Evolutionary conservation across 768 basidiomycete genomes (phyloP).

Genomic region (Daedaleopsis nitida): DNA sequence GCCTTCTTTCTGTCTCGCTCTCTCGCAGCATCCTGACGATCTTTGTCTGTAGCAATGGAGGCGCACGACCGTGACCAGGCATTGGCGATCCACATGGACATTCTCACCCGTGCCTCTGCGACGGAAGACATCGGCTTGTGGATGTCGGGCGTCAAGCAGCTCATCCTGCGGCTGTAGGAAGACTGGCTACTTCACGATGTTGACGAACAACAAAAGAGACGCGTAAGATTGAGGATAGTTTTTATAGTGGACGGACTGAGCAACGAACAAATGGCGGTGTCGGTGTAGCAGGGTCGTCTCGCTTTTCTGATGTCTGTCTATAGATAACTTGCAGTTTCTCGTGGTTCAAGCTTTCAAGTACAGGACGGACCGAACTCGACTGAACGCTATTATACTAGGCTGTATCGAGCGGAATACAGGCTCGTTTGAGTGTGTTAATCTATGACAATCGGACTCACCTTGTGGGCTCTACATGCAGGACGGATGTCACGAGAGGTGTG

Average conservation of each 20-base stretch:
- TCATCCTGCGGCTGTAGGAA: slow-evolving; percentile 69
- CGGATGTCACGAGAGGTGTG: too few species aligned
- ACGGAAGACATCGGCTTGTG: slow-evolving; percentile 83
- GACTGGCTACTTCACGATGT: slow-evolving; percentile 4
- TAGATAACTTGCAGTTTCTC: slow-evolving; percentile 5
- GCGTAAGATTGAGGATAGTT: neutral
- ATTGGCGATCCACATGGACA: slow-evolving; percentile 80
- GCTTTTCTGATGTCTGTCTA: slow-evolving; percentile 9
- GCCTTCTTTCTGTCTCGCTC: neutral
- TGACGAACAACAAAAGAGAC: slow-evolving; percentile 11
- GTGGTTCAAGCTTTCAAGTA: neutral
- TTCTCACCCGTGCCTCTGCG: slow-evolving; percentile 77
- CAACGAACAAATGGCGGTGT: neutral
- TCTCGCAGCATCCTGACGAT: neutral
- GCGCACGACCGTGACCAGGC: slow-evolving; percentile 77
- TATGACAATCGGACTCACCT: too few species aligned
- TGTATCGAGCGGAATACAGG: too few species aligned
- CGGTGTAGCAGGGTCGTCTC: slow-evolving; percentile 17
- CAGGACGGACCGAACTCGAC: too few species aligned
- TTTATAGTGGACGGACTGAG: slow-evolving; percentile 1
- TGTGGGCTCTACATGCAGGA: too few species aligned
- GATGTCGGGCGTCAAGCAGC: slow-evolving; percentile 90
- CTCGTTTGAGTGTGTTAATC: too few species aligned
- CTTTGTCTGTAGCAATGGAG: slow-evolving; percentile 65
- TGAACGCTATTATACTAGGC: too few species aligned